Evolutionary conservation across 768 basidiomycete genomes (phyloP), one percentile per base, ranked within the genome.

Genomic region (Boletus subcaerulescens): DNA sequence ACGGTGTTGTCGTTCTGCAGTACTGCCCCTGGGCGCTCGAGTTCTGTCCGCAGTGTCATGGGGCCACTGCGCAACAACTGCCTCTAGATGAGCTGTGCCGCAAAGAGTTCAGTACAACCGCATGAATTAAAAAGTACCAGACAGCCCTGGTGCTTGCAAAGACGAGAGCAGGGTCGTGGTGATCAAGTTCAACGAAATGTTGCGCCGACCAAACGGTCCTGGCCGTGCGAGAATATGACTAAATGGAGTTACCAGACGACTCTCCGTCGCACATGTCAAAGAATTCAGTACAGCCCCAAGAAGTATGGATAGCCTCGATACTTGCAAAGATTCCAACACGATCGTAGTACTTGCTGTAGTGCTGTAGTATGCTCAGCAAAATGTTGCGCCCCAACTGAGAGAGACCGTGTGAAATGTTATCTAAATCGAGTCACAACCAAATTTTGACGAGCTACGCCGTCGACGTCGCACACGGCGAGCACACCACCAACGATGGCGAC

Each of bases 401-500:
- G 26, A 29, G 20, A 24, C 4, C 40, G 56, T 60, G 64, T 14
- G 64, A 58, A 50, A 1, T 38, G 17, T 9, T 29, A 0, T 18
- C 53, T 45, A 41, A 57, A 59, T 43, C 15, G 2, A 44, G 35
- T n/a, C 36, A 15, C n/a, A 45, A 45, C 65, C 58, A 59, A 68
- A 65, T 57, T 67, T 66, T 48, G 33, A 60, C 47, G 15, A 44
- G 61, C 60, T 48, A 40, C 57, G 60, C 29, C 29, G 59, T 70
- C 72, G 60, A 63, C 69, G 71, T 65, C 65, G 56, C 46, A 68
- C 63, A 67, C 72, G 61, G 64, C 68, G 72, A 75, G 65, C 50
- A 36, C 32, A 18, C 10, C 26, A 18, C 10, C 57, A 50, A 60
- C 66, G 56, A 83, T 86, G 83, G 79, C 87, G 59, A 91, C 89